These are phyloP conservation scores for Chrysanthemum seticuspe DNA, from an alignment of 129 eudicot species.

Conservation along the genomic window DNA sequence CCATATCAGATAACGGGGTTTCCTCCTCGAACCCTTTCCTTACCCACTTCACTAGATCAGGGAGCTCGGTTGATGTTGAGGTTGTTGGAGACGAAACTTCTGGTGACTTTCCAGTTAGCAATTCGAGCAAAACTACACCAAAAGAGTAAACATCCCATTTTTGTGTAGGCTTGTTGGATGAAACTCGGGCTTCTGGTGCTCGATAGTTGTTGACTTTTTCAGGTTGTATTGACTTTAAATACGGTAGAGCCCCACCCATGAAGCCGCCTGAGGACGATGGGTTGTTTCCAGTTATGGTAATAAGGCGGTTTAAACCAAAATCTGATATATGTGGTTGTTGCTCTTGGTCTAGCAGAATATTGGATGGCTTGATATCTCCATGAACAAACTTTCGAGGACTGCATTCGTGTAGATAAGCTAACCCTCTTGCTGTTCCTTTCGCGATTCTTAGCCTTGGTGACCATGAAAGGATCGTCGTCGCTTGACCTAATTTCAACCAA, in stretches of 20 bases:
- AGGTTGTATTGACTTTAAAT: slow-evolving; percentile 54
- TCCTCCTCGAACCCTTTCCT: slow-evolving; percentile 87
- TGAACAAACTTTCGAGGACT: slow-evolving; percentile 97
- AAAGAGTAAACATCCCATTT: slow-evolving; percentile 97
- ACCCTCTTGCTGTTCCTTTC: slow-evolving; percentile 78
- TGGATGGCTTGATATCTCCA: slow-evolving; percentile 89
- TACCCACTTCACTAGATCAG: slow-evolving; percentile 84
- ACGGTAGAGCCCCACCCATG: slow-evolving; percentile 88
- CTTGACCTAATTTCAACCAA: slow-evolving; percentile 41
- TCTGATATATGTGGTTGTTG: slow-evolving; percentile 79
- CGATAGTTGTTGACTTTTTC: slow-evolving; percentile 63
- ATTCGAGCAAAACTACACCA: slow-evolving; percentile 84
- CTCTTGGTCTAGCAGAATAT: slow-evolving; percentile 83
- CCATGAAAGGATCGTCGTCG: slow-evolving; percentile 63
- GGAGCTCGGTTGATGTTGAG: slow-evolving; percentile 67
- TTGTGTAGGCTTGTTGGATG: slow-evolving; percentile 61
- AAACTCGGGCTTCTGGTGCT: slow-evolving; percentile 80
- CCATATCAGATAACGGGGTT: slow-evolving; percentile 79
- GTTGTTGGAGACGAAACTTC: slow-evolving; percentile 75
- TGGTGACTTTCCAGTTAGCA: slow-evolving; percentile 82
- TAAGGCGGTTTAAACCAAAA: slow-evolving; percentile 81
- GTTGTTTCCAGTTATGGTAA: slow-evolving; percentile 74
- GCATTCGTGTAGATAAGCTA: slow-evolving; percentile 96
- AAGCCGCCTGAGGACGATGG: slow-evolving; percentile 92
- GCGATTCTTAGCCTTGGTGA: slow-evolving; percentile 69